These are phyloP conservation scores for Corymbia citriodora DNA, from an alignment of 441 rosid genomes.

Conservation along the genomic window DNA sequence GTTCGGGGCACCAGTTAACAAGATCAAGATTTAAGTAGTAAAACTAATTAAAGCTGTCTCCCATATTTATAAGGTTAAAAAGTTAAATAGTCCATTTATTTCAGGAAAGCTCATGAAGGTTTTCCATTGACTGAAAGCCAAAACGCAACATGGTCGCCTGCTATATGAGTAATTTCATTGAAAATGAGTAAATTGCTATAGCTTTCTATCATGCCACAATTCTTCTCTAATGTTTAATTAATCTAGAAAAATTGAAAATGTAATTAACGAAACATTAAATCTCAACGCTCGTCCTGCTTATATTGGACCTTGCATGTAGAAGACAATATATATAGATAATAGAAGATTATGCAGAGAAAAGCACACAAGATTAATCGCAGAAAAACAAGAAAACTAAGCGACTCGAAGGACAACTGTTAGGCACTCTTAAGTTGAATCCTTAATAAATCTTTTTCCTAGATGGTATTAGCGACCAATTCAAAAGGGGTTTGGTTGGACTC, in stretches of 20 bases:
- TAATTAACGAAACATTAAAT: not conserved
- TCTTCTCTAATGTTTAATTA: not conserved
- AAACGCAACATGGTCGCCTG: too few relatives aligned
- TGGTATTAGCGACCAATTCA: not conserved
- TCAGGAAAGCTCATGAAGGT: too few relatives aligned
- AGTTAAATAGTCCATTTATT: too few relatives aligned
- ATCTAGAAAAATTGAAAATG: not conserved
- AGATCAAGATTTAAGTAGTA: not conserved
- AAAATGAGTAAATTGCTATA: not conserved
- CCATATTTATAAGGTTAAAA: not conserved
- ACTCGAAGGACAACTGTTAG: not conserved
- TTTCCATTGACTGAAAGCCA: too few relatives aligned
- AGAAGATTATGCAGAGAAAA: not conserved
- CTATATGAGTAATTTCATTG: too few relatives aligned
- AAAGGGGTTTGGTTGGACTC: not conserved
- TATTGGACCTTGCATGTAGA: not conserved
- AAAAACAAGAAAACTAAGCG: not conserved
- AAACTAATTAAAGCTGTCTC: not conserved
- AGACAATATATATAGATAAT: not conserved
- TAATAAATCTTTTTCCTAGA: not conserved
- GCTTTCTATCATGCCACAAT: not conserved
- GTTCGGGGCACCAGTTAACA: not conserved
- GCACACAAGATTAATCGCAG: not conserved
- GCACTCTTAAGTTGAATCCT: not conserved
- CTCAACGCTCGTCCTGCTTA: not conserved